Base-by-base conservation (phyloP, 106 monocot species). In the Hemerocallis citrina region DNA sequence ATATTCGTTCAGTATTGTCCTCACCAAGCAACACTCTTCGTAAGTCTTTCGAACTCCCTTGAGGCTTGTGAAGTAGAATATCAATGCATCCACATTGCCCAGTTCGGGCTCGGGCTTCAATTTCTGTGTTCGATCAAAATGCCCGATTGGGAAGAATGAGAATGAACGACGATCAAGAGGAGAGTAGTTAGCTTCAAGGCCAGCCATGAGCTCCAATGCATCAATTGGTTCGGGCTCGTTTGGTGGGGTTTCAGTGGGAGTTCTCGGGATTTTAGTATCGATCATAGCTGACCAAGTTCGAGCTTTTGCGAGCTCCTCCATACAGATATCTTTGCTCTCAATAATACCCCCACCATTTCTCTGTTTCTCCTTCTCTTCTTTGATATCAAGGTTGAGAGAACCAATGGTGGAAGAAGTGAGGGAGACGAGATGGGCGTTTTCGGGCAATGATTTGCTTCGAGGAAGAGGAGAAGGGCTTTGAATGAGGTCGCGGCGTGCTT, bases 141-240 rank as follows among this genome's bases (percentile, higher is more conserved):
- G 52, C 6, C 30, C 4, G 14, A 16, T 16, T n/a, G 30, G 45
- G 45, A 2, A 33, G 69, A 82, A 82, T 32, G 87, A 82, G 66
- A 88, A 79, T 11, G 82, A 82, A 13, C 69, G 60, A 22, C 62
- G 74, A 12, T 39, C 61, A 29, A 71, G 32, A 10, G 82, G 79
- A 41, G 81, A 52, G 51, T 38, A 50, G 36, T 73, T 79, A 16
- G 64, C 73, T 9, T 61, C 42, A 13, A 83, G 27, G 7, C 74
- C 83, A 6, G 69, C 78, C 79, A 83, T 83, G 23, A 83, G 74
- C 46, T 78, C 78, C 60, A 74, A 64, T 9, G 83, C 71, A 38
- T 79, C 59, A 68, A 83, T 72, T 6, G 44, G 46, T 54, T 83
- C 83, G 0, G 83, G 78, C 52, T 75, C 83, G 58, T 78, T 78